Evolutionary conservation across 2,329 filamentous ascomycete species (phyloP), one percentile per base, ranked within the genome.

Genomic region (Talaromyces sp.): DNA sequence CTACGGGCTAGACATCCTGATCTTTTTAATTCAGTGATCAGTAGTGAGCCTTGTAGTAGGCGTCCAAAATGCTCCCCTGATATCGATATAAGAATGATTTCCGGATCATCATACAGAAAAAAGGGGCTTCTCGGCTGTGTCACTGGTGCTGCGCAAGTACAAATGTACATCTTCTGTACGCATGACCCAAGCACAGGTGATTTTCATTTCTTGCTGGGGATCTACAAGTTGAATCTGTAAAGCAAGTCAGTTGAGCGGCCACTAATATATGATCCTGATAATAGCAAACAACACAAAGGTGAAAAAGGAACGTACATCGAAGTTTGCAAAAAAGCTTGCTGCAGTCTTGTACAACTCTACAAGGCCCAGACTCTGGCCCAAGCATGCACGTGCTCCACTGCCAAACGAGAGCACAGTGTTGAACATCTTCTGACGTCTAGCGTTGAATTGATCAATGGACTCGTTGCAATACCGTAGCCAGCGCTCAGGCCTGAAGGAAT

Each of bases 121-220:
- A 13, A 34, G n/a, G 29, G 51, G 5, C n/a, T 34, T 34, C 31
- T 22, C n/a, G 29, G 31, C 10, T 25, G n/a, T 15, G n/a, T 25
- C n/a, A 15, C 31, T 56, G 53, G 29, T 58, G 51, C 61, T 58
- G 27, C 36, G 58, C 34, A 65, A 25, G 29, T 54, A 22, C 10
- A 65, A 36, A 15, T 58, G 58, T 34, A 65, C 63, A 56, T 60
- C 34, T 38, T 45, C 56, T n/a, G 54, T 61, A 68, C 76, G 75
- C 3, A 79, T 71, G 58, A 79, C 78, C 77, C 77, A 80, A 56
- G 75, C 75, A 65, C 78, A 77, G 40, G 74, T 70, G 25, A 80
- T 45, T 34, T 74, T 68, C 78, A 77, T 79, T 62, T 79, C 75
- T 66, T 75, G 71, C 10, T 63, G 68, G 13, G 73, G 73, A 61